Percentiles rank a stretch among this genome's conserved stretches.
phyloP scores from a whole-genome alignment of 768 basidiomycete genomes.

The Chalciporus sphaerocephalus region DNA sequence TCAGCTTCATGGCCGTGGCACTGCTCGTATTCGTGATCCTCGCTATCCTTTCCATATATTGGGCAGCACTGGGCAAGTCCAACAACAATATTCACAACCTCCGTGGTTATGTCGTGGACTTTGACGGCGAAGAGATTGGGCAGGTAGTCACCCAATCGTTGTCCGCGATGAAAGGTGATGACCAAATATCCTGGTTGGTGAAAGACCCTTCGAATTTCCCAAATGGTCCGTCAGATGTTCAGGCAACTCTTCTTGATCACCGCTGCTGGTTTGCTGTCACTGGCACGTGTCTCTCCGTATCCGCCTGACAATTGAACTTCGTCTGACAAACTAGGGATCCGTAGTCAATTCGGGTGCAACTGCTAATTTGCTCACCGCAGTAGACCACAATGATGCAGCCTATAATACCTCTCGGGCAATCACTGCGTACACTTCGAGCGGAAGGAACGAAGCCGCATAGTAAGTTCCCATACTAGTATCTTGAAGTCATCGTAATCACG shows the following conservation, averaged over 20 bases:
- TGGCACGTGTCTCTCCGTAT: slow-evolving; percentile 35
- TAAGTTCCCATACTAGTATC: slow-evolving; percentile 35
- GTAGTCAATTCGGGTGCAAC: slow-evolving; percentile 43
- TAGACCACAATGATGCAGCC: slow-evolving; percentile 37
- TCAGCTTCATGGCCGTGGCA: slow-evolving; percentile 34
- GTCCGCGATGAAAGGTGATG: slow-evolving; percentile 22
- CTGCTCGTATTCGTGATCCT: slow-evolving; percentile 44
- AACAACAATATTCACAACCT: slow-evolving; percentile 37
- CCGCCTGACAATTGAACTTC: too few species aligned
- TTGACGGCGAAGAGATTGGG: slow-evolving; percentile 54
- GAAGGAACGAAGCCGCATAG: slow-evolving; percentile 58
- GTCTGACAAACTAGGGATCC: too few species aligned
- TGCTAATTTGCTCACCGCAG: slow-evolving; percentile 33
- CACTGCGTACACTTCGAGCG: slow-evolving; percentile 44
- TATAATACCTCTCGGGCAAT: slow-evolving; percentile 50
- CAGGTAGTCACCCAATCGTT: slow-evolving; percentile 40
- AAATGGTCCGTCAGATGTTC: slow-evolving; percentile 41
- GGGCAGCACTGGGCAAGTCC: slow-evolving; percentile 52
- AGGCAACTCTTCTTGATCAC: slow-evolving; percentile 45
- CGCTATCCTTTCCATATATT: slow-evolving; percentile 52
- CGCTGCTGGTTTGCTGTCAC: slow-evolving; percentile 52
- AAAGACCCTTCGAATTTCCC: slow-evolving; percentile 42
- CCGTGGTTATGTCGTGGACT: slow-evolving; percentile 59
- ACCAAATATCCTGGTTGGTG: slow-evolving; percentile 45
- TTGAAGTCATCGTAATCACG: not conserved